phyloP scores from a whole-genome alignment of 1,284 basidiomycete genomes.

The Leccinum olivaceoglutinosum region DNA sequence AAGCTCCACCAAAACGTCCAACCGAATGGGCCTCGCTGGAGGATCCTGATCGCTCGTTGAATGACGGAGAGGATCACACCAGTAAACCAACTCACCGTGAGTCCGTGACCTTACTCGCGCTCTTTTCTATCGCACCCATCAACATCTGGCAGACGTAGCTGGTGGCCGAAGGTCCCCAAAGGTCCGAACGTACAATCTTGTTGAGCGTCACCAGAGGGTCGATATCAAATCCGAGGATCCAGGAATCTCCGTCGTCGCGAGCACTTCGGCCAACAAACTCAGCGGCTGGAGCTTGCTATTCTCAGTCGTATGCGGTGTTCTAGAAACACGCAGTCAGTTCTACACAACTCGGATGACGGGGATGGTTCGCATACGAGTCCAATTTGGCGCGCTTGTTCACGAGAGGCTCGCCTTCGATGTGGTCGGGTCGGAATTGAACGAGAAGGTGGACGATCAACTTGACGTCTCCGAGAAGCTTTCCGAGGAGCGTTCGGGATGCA shows the following conservation, averaged over 20 bases:
- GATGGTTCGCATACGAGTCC: constrained; percentile 42
- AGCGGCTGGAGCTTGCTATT: constrained; percentile 41
- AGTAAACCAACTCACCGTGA: not conserved
- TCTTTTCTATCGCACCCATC: constrained; percentile 75
- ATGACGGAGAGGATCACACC: not conserved
- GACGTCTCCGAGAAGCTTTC: constrained; percentile 43
- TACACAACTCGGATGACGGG: not conserved
- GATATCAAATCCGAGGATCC: constrained; percentile 71
- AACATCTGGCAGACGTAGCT: constrained; percentile 84
- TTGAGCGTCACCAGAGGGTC: constrained; percentile 67
- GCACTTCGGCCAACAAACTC: constrained; percentile 66
- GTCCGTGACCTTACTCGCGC: constrained; percentile 50
- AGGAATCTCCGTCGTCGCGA: constrained; percentile 58
- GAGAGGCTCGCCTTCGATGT: constrained; percentile 38
- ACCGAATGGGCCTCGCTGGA: constrained; percentile 49
- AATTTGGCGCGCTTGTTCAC: constrained; percentile 60
- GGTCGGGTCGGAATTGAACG: constrained; percentile 43
- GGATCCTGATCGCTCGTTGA: constrained; percentile 32
- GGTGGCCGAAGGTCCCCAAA: constrained; percentile 51
- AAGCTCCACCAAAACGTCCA: constrained; percentile 84
- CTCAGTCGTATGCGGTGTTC: constrained; percentile 23
- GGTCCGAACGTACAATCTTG: constrained; percentile 47
- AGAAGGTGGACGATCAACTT: constrained; percentile 58
- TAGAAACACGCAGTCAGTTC: constrained; percentile 9
- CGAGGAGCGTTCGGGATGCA: constrained; percentile 47